phyloP scores from a whole-genome alignment of 176 grass and related monocot genomes.

The Calamus simplicifolius region DNA sequence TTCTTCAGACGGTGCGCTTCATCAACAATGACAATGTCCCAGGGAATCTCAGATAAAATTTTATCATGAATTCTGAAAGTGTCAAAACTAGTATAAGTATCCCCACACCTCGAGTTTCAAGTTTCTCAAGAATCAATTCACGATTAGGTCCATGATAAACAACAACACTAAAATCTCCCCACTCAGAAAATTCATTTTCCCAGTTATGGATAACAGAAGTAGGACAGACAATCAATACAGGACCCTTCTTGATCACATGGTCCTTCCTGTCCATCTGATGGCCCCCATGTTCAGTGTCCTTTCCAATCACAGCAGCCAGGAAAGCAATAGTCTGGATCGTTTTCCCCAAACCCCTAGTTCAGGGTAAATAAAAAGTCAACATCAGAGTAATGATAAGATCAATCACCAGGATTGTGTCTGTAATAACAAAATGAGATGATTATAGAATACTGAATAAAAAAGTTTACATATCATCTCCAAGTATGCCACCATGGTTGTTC shows the following conservation, averaged over 20 bases:
- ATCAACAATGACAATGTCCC: constrained; percentile 92
- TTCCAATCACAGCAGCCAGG: constrained; percentile 61
- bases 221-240: constrained; percentile 76
- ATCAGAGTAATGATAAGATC: neutral
- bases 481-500: constrained; percentile 84
- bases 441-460: constrained; percentile 12
- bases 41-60: constrained; percentile 63
- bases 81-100: constrained; percentile 95
- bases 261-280: constrained; percentile 12
- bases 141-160: constrained; percentile 91
- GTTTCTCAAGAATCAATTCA: constrained; percentile 73
- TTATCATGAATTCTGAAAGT: constrained; percentile 82
- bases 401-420: neutral
- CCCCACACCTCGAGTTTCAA: constrained; percentile 48
- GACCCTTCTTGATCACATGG: constrained; percentile 29
- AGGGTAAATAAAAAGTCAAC: constrained; percentile 18
- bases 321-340: constrained; percentile 97
- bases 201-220: constrained; percentile 92
- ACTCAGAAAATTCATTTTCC: constrained; percentile 91
- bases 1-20: constrained; percentile 93
- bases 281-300: constrained; percentile 37
- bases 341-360: constrained; percentile 83
- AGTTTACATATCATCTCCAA: constrained; percentile 96
- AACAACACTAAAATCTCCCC: constrained; percentile 65
- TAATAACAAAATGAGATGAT: constrained; percentile 2